Evolutionary conservation across 2,329 filamentous ascomycete genomes (phyloP).

Genomic region (Fusarium pseudograminearum): DNA sequence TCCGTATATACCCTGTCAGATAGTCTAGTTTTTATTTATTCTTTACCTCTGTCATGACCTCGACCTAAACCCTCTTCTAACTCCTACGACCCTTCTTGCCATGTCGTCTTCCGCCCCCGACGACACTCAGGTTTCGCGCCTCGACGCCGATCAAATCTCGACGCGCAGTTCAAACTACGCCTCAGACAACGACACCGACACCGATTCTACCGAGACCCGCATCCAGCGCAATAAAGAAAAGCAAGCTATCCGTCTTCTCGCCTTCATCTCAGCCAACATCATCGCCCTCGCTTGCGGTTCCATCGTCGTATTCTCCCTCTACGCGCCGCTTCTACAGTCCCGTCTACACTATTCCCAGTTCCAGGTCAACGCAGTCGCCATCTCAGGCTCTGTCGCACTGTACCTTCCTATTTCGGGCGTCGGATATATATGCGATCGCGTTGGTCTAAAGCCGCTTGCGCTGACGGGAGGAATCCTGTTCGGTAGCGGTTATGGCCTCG

Average conservation of each 20-base stretch:
- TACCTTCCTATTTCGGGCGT: constrained; percentile 93
- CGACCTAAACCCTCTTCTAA: background rate
- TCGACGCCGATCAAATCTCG: constrained; percentile 45
- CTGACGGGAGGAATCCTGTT: constrained; percentile 80
- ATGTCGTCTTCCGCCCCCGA: constrained; percentile 42
- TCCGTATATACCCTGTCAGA: background rate
- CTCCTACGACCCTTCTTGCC: background rate
- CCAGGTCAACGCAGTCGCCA: constrained; percentile 90
- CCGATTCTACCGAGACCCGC: constrained; percentile 41
- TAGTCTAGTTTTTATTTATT: background rate
- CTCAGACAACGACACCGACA: constrained; percentile 28
- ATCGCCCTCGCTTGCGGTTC: constrained; percentile 84
- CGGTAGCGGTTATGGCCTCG: constrained; percentile 83
- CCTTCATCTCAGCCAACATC: constrained; percentile 67
- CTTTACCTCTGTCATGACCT: constrained; percentile 22
- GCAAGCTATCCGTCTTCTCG: constrained; percentile 56
- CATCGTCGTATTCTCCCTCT: constrained; percentile 93
- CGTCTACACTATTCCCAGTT: constrained; percentile 89
- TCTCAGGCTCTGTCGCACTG: constrained; percentile 86
- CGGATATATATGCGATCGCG: constrained; percentile 91
- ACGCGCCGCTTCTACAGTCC: constrained; percentile 89
- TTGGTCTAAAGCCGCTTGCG: constrained; percentile 82
- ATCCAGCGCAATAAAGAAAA: constrained; percentile 47
- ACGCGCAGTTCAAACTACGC: constrained; percentile 42
- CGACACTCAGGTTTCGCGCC: constrained; percentile 34